Evolutionary conservation across 192 early-diverging fungal species (phyloP), one percentile per base, ranked within the genome.

Genomic region (Backusella westeae): DNA sequence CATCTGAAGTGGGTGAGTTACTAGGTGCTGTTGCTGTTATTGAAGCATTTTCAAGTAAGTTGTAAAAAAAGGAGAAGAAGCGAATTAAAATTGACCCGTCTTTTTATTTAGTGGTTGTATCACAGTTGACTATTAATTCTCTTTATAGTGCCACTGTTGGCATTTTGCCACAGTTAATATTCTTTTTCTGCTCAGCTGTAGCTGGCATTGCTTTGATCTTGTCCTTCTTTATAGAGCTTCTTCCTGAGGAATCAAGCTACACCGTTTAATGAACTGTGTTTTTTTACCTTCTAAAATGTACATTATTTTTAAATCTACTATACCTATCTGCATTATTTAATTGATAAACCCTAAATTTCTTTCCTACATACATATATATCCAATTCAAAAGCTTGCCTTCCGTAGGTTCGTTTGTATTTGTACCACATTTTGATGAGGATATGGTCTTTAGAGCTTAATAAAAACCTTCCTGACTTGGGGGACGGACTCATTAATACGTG

Each of bases 11-110:
- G 41, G 88, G 87, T 2, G 82, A 87, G 34, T 77, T 82, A 12
- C 49, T 89, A n/a, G 88, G 88, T 0, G 85, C 88, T 19, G 34
- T 88, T 9, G 69, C 80, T 34, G 80, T 84, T 29, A 15, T 89
- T 23, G 88, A 89, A 34, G 75, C 86, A 34, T 71, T 86, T 39
- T 69, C 81, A 12, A 78, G 85, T 21, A 76, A 76, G 67, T 29
- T 29, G 8, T 29, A 2, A 1, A 29, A 29, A 4, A 26, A 21
- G 5, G 15, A 3, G 69, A 29, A 15, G 0, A 15, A 34, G 6
- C 34, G 17, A 67, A 8, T 14, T 29, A 35, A 35, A 14, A 65
- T 14, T 26, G 6, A 67, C 5, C 15, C 12, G 0, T 38, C 35
- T 44, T 39, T 66, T 15, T 65, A 29, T 8, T 34, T 69, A 76